Evolutionary conservation across 345 rosid genomes (phyloP), one percentile per base, ranked within the genome.

Genomic region (Lepidium sativum): DNA sequence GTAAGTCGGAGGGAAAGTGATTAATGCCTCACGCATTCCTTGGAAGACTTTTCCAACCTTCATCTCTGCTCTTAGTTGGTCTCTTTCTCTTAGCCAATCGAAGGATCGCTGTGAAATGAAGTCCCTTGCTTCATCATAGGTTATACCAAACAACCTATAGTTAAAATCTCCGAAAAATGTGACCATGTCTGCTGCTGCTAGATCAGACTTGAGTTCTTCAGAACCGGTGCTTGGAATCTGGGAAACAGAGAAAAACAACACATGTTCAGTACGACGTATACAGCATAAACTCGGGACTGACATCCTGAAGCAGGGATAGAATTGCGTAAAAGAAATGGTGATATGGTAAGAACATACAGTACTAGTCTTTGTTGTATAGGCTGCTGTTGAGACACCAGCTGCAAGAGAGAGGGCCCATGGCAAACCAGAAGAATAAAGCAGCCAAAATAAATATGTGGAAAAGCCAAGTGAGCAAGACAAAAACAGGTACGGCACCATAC

Each of bases 101-200:
- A 94, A 90, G 75, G 86, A 77, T 77, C 99, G 79, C 74, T 94
- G 99, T 3, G 99, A 94, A 34, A 94, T 92, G 50, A 90, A 82
- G 76, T 94, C 99, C 73, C 99, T 80, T 32, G 99, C 99, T 80
- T 94, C 97, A 74, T 94, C 99, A 48, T 89, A 94, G 67, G 92
- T 73, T 78, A 94, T 94, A 45, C 96, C 99, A 60, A 84, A 94
- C 63, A 94, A 94, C 49, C 98, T 77, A 65, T 90, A 92, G 75
- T 92, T 92, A 69, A 92, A 90, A 75, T 92, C 98, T 27, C 99
- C 99, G 17, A 80, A 73, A 68, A 94, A 94, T 65, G 87, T 79
- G 12, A 90, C 77, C 97, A 94, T 86, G 69, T 94, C 99, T 74
- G 96, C 99, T 70, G 86, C 91, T 16, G 92, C 83, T 72, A 94